Conservation (phyloP, 371 early-diverging fungal species). For the Mucor racemosus region DNA sequence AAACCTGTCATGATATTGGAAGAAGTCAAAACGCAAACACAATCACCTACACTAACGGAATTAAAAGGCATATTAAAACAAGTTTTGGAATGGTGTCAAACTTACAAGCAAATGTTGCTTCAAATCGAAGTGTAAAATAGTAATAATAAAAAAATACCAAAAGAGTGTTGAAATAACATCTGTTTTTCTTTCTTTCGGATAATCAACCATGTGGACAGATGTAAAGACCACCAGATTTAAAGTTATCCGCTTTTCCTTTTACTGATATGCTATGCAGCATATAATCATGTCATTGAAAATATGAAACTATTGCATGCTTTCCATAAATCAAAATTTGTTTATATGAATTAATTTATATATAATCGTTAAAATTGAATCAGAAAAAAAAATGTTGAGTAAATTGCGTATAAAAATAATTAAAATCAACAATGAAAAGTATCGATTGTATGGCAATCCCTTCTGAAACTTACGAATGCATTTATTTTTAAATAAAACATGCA, state of each 20-base stretch:
- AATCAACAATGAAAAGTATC: background rate
- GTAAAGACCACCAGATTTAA: too few species aligned
- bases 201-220: too few species aligned
- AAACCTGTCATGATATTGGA: slow-evolving; percentile 42
- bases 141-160: too few species aligned
- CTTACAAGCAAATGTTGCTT: slow-evolving; percentile 41
- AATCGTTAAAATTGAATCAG: slow-evolving; percentile 1
- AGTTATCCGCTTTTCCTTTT: background rate
- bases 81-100: slow-evolving; percentile 39
- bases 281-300: background rate
- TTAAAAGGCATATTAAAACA: slow-evolving; percentile 32
- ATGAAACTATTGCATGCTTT: background rate
- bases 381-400: background rate
- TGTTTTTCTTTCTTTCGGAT: too few species aligned
- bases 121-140: slow-evolving; percentile 30
- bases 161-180: too few species aligned
- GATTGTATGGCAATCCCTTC: background rate
- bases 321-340: background rate
- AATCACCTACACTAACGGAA: slow-evolving; percentile 49
- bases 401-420: too few species aligned
- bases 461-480: background rate
- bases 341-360: background rate
- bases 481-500: too few species aligned
- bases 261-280: background rate
- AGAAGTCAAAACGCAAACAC: slow-evolving; percentile 44